A percentile compares a stretch with the other conserved stretches of the same genome.
Conservation (phyloP, 495 filamentous ascomycete species). For the Astrothelium subdiscretum region DNA sequence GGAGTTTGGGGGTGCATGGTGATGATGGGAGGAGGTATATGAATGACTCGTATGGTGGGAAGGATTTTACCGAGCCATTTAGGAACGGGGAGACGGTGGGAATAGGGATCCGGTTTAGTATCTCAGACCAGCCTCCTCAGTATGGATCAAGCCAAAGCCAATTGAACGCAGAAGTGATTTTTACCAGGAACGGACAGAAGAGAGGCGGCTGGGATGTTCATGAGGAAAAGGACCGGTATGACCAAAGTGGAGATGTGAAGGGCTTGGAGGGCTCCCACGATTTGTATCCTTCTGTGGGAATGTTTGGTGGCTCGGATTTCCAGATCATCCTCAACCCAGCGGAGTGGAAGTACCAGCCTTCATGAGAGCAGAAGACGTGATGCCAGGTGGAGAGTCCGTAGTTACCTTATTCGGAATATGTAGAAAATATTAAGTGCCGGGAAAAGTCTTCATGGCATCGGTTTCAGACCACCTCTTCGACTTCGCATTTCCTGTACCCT, state of each 20-base stretch:
- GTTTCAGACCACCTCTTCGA: constrained; percentile 34
- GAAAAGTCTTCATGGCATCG: not conserved
- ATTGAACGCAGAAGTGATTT: constrained; percentile 54
- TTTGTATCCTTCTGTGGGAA: constrained; percentile 67
- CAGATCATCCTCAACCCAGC: constrained; percentile 49
- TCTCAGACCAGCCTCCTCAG: constrained; percentile 19
- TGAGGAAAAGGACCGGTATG: constrained; percentile 62
- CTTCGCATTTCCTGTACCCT: constrained; percentile 48
- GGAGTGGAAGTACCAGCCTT: constrained; percentile 23
- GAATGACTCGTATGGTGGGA: constrained; percentile 77
- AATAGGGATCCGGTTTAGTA: constrained; percentile 57
- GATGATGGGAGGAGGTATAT: constrained; percentile 84
- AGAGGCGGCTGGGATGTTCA: constrained; percentile 68
- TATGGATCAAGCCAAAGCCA: constrained; percentile 12
- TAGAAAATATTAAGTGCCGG: not conserved
- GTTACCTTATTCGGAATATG: not conserved
- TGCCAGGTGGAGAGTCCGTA: not conserved
- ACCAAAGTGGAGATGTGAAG: constrained; percentile 47
- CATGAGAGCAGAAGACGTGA: not conserved
- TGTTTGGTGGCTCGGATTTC: constrained; percentile 60
- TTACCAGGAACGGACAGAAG: constrained; percentile 58
- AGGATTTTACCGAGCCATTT: constrained; percentile 53
- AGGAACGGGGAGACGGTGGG: constrained; percentile 45
- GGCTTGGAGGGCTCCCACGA: constrained; percentile 76
- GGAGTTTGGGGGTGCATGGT: constrained; percentile 72